Conservation (phyloP, 257 asterid genomes). For the Petrea volubilis region DNA sequence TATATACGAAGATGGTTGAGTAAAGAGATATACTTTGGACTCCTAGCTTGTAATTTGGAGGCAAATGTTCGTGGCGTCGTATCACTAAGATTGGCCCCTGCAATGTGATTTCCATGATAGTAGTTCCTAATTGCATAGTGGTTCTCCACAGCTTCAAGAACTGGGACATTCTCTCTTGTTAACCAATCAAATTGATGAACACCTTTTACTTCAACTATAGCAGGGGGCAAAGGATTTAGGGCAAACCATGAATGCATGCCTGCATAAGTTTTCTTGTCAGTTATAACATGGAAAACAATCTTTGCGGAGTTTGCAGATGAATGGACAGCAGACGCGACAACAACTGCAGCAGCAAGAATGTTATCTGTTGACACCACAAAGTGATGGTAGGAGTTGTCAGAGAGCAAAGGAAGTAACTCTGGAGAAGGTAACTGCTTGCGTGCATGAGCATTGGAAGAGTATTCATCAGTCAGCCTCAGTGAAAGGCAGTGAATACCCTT, state of each 20-base stretch:
- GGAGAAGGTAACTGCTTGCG: constrained; percentile 97
- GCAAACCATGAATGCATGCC: constrained; percentile 99
- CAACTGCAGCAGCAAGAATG: constrained; percentile 95
- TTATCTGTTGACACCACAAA: constrained; percentile 90
- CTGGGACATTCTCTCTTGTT: constrained; percentile 94
- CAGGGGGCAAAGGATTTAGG: constrained; percentile 77
- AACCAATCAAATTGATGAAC: constrained; percentile 98
- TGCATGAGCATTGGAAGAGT: constrained; percentile 96
- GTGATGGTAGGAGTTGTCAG: constrained; percentile 86
- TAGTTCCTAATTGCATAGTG: constrained; percentile 78
- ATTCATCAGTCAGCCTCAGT: constrained; percentile 88
- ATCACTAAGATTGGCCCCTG: constrained; percentile 83
- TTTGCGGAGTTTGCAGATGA: constrained; percentile 69
- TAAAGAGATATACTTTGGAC: constrained; percentile 92
- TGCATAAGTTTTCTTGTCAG: constrained; percentile 99
- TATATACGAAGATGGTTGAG: constrained; percentile 98
- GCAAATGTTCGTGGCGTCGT: constrained; percentile 89
- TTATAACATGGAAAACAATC: constrained; percentile 93
- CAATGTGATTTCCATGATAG: constrained; percentile 93
- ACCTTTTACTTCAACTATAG: constrained; percentile 94
- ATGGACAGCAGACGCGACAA: constrained; percentile 76
- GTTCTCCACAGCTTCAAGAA: constrained; percentile 95
- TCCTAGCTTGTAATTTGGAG: constrained; percentile 92
- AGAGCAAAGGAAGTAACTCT: constrained; percentile 88
- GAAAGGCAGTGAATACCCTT: constrained; percentile 70